Base-by-base conservation (phyloP, 495 filamentous ascomycete genomes). In the Hypomontagnella submonticulosa region DNA sequence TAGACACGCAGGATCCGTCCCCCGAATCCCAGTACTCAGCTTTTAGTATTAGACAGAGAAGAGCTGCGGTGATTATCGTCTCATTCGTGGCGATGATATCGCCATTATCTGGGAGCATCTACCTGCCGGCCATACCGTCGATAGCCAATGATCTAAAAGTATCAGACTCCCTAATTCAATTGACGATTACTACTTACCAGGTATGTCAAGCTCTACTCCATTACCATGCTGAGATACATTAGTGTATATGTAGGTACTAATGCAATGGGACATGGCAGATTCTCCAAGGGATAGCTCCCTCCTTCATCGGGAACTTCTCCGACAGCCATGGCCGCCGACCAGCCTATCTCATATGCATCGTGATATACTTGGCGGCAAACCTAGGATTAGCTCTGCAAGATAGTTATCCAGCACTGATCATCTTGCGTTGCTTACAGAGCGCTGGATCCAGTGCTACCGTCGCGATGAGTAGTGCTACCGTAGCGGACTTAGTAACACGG, bases 91-190 rank as follows among this genome's bases (percentile, higher is more conserved):
- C 84, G 15, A 81, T 88, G 56, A 86, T 87, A 73, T 89, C 87
- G 0, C 86, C 87, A 2, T 65, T 90, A 16, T 84, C 82, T 1
- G 82, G 84, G 1, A 41, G 53, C 0, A 88, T 90, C 36, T 91
- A 90, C 70, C 87, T 85, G 57, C 87, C 87, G 1, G 82, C 84
- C 1, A 65, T 89, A 44, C 79, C 76, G 7, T 75, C 75, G 0
- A 66, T 88, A 5, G 73, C 83, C 0, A 16, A 61, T 4, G 75
- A 81, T 46, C 76, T 86, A 19, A 48, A 82, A 30, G 77, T 84
- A 27, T 80, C 80, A 4, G 63, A 68, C 2, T 72, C 72, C 0
- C 62, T 80, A 6, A 81, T 88, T 53, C 86, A 85, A 54, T 71
- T 88, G 11, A 81, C 81, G 0, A 77, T 85, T 11, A 84, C 83